Percentiles rank a stretch among this genome's conserved stretches.
Conservation (phyloP, 805 yeast species). For the Saccharomycopsis fermentans region DNA sequence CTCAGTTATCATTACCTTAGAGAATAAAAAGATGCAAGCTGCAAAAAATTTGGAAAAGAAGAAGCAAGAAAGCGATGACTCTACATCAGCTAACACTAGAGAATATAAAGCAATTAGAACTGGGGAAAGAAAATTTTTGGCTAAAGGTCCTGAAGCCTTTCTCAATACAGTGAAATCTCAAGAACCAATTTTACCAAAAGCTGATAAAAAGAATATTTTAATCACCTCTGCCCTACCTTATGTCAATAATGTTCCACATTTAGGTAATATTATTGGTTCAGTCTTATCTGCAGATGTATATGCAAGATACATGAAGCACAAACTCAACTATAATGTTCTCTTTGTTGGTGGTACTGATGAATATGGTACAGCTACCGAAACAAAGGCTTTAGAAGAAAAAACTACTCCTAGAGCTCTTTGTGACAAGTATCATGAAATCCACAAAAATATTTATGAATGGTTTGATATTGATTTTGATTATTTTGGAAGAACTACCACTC, state of each 20-base stretch:
- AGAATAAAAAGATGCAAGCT: slow-evolving; percentile 11
- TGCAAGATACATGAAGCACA: slow-evolving; percentile 71
- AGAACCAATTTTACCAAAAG: slow-evolving; percentile 50
- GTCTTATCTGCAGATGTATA: slow-evolving; percentile 91
- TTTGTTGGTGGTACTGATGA: slow-evolving; percentile 97
- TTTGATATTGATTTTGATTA: slow-evolving; percentile 89
- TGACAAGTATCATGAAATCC: slow-evolving; percentile 81
- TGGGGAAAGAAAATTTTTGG: slow-evolving; percentile 8
- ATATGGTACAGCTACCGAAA: slow-evolving; percentile 98
- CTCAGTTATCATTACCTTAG: slow-evolving; percentile 4
- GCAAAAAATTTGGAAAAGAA: neutral
- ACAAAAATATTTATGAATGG: slow-evolving; percentile 90
- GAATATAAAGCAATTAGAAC: slow-evolving; percentile 10
- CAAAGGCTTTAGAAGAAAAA: slow-evolving; percentile 91
- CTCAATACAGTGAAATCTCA: slow-evolving; percentile 18
- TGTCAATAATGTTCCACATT: slow-evolving; percentile 96
- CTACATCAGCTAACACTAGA: slow-evolving; percentile 6
- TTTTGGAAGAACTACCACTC: slow-evolving; percentile 95
- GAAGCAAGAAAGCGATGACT: neutral
- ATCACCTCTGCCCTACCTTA: slow-evolving; percentile 96
- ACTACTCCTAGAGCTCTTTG: slow-evolving; percentile 83
- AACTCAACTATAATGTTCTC: slow-evolving; percentile 78
- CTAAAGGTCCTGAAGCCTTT: neutral
- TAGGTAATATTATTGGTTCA: slow-evolving; percentile 94
- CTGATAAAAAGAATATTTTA: slow-evolving; percentile 66